phyloP scores from a whole-genome alignment of 257 asterid genomes.

The Nicotiana tomentosiformis region DNA sequence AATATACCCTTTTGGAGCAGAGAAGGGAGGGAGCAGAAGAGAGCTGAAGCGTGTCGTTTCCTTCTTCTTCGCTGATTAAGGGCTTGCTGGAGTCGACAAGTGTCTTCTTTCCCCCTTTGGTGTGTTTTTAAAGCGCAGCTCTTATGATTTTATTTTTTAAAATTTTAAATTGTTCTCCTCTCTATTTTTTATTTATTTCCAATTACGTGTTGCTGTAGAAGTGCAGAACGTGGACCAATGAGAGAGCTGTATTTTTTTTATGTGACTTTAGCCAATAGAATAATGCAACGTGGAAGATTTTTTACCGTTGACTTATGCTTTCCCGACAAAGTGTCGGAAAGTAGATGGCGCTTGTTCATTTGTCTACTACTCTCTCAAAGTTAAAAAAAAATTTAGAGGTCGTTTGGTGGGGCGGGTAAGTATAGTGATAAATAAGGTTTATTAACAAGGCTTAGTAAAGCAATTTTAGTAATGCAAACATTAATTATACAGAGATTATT shows the following conservation, averaged over 20 bases:
- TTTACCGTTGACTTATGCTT: conserved; percentile 20
- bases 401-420: no score
- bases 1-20: conserved; percentile 34
- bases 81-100: conserved; percentile 68
- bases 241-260: conserved; percentile 6
- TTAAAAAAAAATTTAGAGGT: background rate
- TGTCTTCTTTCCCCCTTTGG: conserved; percentile 43
- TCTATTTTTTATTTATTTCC: conserved; percentile 12
- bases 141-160: conserved; percentile 19
- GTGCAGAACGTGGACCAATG: conserved; percentile 49
- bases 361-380: background rate
- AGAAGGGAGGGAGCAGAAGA: background rate
- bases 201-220: conserved; percentile 9
- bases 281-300: conserved; percentile 32
- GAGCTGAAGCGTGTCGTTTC: conserved; percentile 65
- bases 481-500: no score
- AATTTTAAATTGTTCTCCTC: background rate
- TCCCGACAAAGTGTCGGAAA: conserved; percentile 21
- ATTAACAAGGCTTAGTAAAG: no score
- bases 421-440: no score
- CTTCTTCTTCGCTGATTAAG: conserved; percentile 57
- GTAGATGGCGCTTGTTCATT: conserved; percentile 26
- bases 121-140: conserved; percentile 24
- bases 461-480: no score
- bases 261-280: conserved; percentile 33